These are phyloP conservation scores for Trifolium fragiferum DNA, from an alignment of 306 rosid genomes.

Conservation along the genomic window DNA sequence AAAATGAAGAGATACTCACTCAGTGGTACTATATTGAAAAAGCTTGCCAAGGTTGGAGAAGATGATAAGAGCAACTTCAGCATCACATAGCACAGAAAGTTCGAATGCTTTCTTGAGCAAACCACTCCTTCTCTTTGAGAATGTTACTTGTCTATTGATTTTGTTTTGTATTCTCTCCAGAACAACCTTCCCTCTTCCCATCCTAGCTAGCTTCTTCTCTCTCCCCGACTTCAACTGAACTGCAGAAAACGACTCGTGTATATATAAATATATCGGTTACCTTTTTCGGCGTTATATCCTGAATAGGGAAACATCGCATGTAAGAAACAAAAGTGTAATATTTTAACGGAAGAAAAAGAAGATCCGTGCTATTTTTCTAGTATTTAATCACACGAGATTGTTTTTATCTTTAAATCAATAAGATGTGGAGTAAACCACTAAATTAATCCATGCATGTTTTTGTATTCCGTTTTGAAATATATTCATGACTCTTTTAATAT, in stretches of 20 bases:
- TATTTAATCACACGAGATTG: too few species aligned
- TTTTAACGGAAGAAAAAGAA: neutral
- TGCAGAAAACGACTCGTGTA: neutral
- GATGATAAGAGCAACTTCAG: conserved; percentile 75
- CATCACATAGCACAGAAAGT: conserved; percentile 79
- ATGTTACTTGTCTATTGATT: conserved; percentile 82
- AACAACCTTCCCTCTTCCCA: conserved; percentile 86
- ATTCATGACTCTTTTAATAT: too few species aligned
- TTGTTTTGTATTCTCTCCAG: conserved; percentile 88
- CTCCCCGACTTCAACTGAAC: conserved; percentile 1
- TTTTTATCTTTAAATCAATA: too few species aligned
- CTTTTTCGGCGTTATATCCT: conserved; percentile 4
- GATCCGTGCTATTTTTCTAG: too few species aligned
- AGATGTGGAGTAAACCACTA: too few species aligned
- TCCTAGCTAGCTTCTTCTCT: conserved; percentile 2
- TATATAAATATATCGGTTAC: neutral
- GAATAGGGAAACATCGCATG: conserved; percentile 20
- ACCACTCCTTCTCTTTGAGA: conserved; percentile 78
- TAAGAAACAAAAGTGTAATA: neutral
- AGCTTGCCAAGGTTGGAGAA: conserved; percentile 78
- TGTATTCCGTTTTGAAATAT: too few species aligned
- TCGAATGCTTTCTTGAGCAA: conserved; percentile 82
- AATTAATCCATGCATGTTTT: too few species aligned
- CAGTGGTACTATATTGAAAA: conserved; percentile 68
- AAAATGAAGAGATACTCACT: conserved; percentile 37